These are phyloP conservation scores for Vicia sativa DNA, from an alignment of 306 rosid genomes.

Conservation along the genomic window DNA sequence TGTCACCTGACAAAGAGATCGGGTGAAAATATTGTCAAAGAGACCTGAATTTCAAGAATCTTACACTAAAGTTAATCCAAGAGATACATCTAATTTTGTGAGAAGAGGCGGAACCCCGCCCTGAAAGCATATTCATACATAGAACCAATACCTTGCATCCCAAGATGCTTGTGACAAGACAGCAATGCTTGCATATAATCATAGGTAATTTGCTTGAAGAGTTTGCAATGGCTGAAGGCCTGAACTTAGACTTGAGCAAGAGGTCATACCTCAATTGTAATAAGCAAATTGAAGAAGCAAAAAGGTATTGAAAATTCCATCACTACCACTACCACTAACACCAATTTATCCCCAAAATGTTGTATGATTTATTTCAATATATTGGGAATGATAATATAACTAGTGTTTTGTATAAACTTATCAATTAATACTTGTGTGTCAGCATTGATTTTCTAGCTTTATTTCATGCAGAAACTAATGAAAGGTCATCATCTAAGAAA, in stretches of 20 bases:
- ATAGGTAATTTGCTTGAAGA: slow-evolving; percentile 62
- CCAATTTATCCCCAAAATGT: neutral
- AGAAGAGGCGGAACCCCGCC: slow-evolving; percentile 30
- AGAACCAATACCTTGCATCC: slow-evolving; percentile 63
- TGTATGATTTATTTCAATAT: slow-evolving; percentile 4
- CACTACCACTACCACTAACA: neutral
- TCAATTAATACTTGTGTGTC: slow-evolving; percentile 1
- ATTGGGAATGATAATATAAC: slow-evolving; percentile 6
- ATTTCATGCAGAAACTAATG: slow-evolving; percentile 39
- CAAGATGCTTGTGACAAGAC: slow-evolving; percentile 83
- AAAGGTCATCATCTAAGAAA: slow-evolving; percentile 36
- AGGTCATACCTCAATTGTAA: slow-evolving; percentile 47
- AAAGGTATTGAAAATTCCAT: slow-evolving; percentile 52
- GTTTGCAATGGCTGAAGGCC: slow-evolving; percentile 53
- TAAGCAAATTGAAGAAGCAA: slow-evolving; percentile 44
- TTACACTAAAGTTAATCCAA: slow-evolving; percentile 28
- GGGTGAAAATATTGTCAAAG: slow-evolving; percentile 29
- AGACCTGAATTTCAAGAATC: slow-evolving; percentile 24
- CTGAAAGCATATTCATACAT: slow-evolving; percentile 28
- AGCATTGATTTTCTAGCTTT: slow-evolving; percentile 19
- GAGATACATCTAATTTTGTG: slow-evolving; percentile 20
- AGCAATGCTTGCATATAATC: slow-evolving; percentile 65
- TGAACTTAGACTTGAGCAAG: slow-evolving; percentile 44
- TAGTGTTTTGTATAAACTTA: neutral
- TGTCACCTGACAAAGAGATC: slow-evolving; percentile 29